Percentiles rank a stretch among this genome's conserved stretches.
Conservation (phyloP, 2,329 filamentous ascomycete species). For the Penicillium sp. region DNA sequence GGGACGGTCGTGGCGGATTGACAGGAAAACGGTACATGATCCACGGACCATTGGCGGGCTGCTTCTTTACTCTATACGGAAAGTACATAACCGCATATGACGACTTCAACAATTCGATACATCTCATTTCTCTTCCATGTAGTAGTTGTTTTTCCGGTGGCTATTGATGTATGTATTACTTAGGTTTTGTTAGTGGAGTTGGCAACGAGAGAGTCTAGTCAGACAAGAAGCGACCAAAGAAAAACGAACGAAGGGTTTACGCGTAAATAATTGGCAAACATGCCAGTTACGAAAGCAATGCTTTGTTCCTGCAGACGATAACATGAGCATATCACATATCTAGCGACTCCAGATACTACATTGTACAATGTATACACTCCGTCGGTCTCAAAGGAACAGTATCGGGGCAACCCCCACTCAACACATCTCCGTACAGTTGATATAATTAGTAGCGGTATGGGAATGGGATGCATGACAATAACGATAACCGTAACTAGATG, state of each 20-base stretch:
- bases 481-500: not conserved
- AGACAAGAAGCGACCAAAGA: not conserved
- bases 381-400: too few species aligned
- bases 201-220: too few species aligned
- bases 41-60: too few species aligned
- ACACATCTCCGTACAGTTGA: too few species aligned
- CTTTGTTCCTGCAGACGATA: not conserved
- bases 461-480: not conserved
- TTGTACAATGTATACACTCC: not conserved
- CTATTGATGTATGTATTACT: not conserved
- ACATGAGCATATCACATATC: not conserved
- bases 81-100: not conserved
- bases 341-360: not conserved
- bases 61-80: not conserved
- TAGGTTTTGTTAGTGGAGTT: not conserved
- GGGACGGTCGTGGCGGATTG: not conserved
- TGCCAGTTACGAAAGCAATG: not conserved
- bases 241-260: not conserved
- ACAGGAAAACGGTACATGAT: conserved; percentile 1
- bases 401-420: too few species aligned
- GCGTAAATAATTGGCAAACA: too few species aligned
- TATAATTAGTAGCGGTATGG: not conserved
- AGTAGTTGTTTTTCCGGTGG: not conserved
- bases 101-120: not conserved
- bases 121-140: not conserved